Evolutionary conservation across 169 alveolate species (phyloP).

Genomic region (Plasmodium sp.): DNA sequence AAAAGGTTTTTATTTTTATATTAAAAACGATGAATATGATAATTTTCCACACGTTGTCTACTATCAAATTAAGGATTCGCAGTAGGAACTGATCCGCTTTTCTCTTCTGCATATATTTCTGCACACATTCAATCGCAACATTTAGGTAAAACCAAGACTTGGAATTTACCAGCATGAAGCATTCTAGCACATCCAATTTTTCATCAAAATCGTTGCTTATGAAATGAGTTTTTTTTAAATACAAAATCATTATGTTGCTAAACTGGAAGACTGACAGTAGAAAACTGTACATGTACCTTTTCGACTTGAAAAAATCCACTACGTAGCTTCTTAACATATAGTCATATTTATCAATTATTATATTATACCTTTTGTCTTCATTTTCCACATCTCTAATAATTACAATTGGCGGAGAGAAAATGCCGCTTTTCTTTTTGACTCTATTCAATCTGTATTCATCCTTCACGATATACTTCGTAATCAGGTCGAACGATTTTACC

Average conservation of each 20-base stretch:
- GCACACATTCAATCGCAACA: slow-evolving; percentile 21
- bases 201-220: slow-evolving; percentile 10
- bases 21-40: slow-evolving; percentile 39
- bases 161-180: slow-evolving; percentile 47
- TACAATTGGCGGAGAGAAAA: slow-evolving; percentile 37
- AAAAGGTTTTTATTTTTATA: slow-evolving; percentile 27
- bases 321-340: slow-evolving; percentile 56
- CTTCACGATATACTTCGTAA: slow-evolving; percentile 35
- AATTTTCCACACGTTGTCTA: slow-evolving; percentile 63
- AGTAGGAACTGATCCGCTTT: background rate
- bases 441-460: slow-evolving; percentile 67
- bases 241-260: slow-evolving; percentile 56
- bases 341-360: slow-evolving; percentile 54
- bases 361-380: slow-evolving; percentile 35
- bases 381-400: slow-evolving; percentile 45
- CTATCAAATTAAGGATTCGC: slow-evolving; percentile 43
- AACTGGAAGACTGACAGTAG: slow-evolving; percentile 25
- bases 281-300: slow-evolving; percentile 10
- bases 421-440: slow-evolving; percentile 27
- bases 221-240: slow-evolving; percentile 46
- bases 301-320: slow-evolving; percentile 33
- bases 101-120: slow-evolving; percentile 9
- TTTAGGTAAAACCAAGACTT: slow-evolving; percentile 61
- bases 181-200: slow-evolving; percentile 27
- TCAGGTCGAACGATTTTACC: slow-evolving; percentile 33